These are phyloP conservation scores for Medicago lupulina DNA, from an alignment of 306 rosid genomes.

Conservation along the genomic window DNA sequence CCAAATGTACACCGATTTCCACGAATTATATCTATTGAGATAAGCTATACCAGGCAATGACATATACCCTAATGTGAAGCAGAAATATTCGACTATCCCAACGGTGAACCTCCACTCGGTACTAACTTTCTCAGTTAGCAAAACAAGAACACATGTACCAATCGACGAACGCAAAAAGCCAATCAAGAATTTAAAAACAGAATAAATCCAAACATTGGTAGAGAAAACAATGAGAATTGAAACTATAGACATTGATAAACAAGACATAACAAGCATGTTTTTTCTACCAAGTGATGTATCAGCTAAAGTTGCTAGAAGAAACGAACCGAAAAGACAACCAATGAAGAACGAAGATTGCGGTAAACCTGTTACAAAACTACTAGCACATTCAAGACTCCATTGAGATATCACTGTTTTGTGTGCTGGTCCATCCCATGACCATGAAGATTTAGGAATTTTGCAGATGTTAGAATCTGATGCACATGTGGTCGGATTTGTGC, in stretches of 20 bases:
- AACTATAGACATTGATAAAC: slow-evolving; percentile 40
- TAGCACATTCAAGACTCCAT: slow-evolving; percentile 51
- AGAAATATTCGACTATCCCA: slow-evolving; percentile 32
- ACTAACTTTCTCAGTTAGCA: slow-evolving; percentile 34
- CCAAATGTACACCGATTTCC: slow-evolving; percentile 47
- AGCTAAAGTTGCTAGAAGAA: slow-evolving; percentile 48
- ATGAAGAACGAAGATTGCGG: slow-evolving; percentile 50
- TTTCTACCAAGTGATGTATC: slow-evolving; percentile 59
- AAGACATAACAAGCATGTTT: slow-evolving; percentile 42
- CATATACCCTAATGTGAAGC: slow-evolving; percentile 44
- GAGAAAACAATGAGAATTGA: slow-evolving; percentile 29
- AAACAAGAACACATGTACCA: slow-evolving; percentile 31
- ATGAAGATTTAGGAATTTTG: slow-evolving; percentile 40
- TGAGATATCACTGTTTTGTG: slow-evolving; percentile 51
- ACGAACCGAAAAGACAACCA: slow-evolving; percentile 47
- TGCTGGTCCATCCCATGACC: slow-evolving; percentile 51
- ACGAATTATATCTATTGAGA: slow-evolving; percentile 31
- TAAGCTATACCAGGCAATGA: slow-evolving; percentile 46
- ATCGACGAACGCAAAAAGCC: slow-evolving; percentile 46
- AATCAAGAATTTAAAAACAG: slow-evolving; percentile 36
- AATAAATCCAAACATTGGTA: slow-evolving; percentile 48
- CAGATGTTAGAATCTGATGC: slow-evolving; percentile 41
- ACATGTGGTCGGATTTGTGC: slow-evolving; percentile 39
- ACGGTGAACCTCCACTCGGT: slow-evolving; percentile 45
- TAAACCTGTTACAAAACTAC: slow-evolving; percentile 44